Evolutionary conservation across 2,329 filamentous ascomycete genomes (phyloP).

Genomic region (Paraconiothyrium sp.): DNA sequence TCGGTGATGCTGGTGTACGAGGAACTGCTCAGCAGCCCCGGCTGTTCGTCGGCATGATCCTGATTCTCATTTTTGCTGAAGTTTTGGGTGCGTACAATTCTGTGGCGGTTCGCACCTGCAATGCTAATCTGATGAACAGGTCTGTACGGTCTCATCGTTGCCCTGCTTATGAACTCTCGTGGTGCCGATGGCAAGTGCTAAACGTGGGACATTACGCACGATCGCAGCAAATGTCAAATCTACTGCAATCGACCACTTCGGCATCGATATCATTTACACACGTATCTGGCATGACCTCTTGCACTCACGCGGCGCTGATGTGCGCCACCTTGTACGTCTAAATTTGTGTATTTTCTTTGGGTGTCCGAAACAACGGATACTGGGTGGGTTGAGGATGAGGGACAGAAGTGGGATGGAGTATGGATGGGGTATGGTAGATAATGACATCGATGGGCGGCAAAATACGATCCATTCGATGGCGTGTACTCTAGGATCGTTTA

Average conservation of each 20-base stretch:
- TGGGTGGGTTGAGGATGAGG: constrained; percentile 11
- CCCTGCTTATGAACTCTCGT: constrained; percentile 95
- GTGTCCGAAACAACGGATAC: constrained; percentile 9
- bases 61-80: constrained; percentile 99
- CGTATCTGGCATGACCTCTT: constrained; percentile 33
- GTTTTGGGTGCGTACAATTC: constrained; percentile 77
- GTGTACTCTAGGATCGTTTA: constrained; percentile 48
- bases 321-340: constrained; percentile 48
- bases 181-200: constrained; percentile 46
- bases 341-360: constrained; percentile 45
- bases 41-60: constrained; percentile 96
- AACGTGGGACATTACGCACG: constrained; percentile 24
- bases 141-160: constrained; percentile 99
- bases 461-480: constrained; percentile 46
- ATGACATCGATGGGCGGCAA: constrained; percentile 41
- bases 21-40: constrained; percentile 85
- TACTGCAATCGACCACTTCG: constrained; percentile 38
- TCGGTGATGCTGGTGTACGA: constrained; percentile 84
- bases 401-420: constrained; percentile 20
- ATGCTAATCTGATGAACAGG: constrained; percentile 60
- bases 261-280: constrained; percentile 29
- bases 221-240: constrained; percentile 44
- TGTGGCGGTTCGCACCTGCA: no score
- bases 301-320: constrained; percentile 40
- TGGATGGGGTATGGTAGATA: constrained; percentile 39